A percentile compares a stretch with the other conserved stretches of the same genome.
phyloP scores from a whole-genome alignment of 768 basidiomycete species.

The Austroboletus eburneus region DNA sequence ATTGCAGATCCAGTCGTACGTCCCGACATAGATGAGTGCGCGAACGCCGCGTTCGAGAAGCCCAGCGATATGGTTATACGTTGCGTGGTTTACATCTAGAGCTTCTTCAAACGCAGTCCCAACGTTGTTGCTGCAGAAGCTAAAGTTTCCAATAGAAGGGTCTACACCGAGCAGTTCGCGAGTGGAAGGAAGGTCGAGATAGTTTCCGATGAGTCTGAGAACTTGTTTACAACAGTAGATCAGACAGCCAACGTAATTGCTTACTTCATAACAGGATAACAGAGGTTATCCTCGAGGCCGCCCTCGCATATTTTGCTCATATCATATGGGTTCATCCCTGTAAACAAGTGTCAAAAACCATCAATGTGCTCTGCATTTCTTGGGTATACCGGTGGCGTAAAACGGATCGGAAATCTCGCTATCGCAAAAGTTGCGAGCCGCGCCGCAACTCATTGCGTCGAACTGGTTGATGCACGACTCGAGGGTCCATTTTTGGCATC shows the following conservation, averaged over 20 bases:
- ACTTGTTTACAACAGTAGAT: not conserved
- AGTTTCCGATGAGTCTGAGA: constrained; percentile 51
- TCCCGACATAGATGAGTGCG: constrained; percentile 70
- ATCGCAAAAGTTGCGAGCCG: constrained; percentile 65
- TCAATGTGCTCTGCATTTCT: constrained; percentile 1
- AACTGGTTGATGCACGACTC: constrained; percentile 61
- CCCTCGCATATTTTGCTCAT: constrained; percentile 60
- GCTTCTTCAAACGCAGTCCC: constrained; percentile 41
- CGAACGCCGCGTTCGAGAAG: constrained; percentile 76
- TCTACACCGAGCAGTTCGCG: constrained; percentile 62
- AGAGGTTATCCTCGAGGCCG: constrained; percentile 45
- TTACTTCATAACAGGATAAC: constrained; percentile 54
- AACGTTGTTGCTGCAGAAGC: constrained; percentile 41
- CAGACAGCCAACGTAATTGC: not conserved
- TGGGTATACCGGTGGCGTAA: constrained; percentile 28
- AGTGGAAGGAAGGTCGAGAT: constrained; percentile 56
- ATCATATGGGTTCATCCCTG: constrained; percentile 62
- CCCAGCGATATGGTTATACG: constrained; percentile 35
- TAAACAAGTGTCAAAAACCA: not conserved
- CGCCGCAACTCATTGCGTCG: constrained; percentile 64
- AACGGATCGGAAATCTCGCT: constrained; percentile 34
- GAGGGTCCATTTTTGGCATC: constrained; percentile 57
- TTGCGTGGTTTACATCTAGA: constrained; percentile 37
- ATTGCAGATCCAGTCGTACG: constrained; percentile 78
- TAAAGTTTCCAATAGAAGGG: constrained; percentile 39